Conservation (phyloP, 768 basidiomycete species). For the Cystobasidiopsis lactophilus region DNA sequence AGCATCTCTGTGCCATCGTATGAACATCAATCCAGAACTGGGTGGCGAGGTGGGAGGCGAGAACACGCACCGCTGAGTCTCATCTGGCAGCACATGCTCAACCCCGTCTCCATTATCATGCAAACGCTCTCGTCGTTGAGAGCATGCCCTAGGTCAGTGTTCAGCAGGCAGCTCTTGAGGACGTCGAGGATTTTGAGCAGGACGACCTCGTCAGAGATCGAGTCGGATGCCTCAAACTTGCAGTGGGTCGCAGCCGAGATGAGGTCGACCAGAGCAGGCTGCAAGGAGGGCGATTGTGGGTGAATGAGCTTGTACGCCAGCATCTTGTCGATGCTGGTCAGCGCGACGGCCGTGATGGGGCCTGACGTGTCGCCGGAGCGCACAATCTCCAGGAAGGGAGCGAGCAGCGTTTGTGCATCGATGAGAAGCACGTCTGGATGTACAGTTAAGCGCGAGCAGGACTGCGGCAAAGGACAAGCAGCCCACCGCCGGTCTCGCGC, state of each 20-base stretch:
- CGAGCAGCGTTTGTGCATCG: conserved; percentile 32
- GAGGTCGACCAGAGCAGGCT: conserved; percentile 51
- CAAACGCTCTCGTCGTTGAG: conserved; percentile 87
- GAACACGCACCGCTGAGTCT: conserved; percentile 62
- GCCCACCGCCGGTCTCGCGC: conserved; percentile 35
- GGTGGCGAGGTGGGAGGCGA: neutral
- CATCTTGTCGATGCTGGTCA: conserved; percentile 69
- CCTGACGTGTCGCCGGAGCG: conserved; percentile 86
- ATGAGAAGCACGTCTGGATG: conserved; percentile 15
- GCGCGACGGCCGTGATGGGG: conserved; percentile 85
- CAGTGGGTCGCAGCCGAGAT: conserved; percentile 81
- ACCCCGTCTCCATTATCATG: conserved; percentile 91
- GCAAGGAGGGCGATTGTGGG: conserved; percentile 35
- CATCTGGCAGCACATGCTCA: conserved; percentile 94
- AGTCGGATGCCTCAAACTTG: conserved; percentile 93
- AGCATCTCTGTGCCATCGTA: conserved; percentile 43
- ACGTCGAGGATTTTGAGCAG: conserved; percentile 75
- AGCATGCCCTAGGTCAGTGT: conserved; percentile 36
- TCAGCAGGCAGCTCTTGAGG: conserved; percentile 18
- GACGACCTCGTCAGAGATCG: conserved; percentile 92
- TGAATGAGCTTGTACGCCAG: conserved; percentile 56
- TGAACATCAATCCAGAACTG: neutral
- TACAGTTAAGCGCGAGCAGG: neutral
- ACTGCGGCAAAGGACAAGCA: conserved; percentile 1
- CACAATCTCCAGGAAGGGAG: conserved; percentile 80